Conservation (phyloP, 495 filamentous ascomycete species). For the Penicillium mononematosum region DNA sequence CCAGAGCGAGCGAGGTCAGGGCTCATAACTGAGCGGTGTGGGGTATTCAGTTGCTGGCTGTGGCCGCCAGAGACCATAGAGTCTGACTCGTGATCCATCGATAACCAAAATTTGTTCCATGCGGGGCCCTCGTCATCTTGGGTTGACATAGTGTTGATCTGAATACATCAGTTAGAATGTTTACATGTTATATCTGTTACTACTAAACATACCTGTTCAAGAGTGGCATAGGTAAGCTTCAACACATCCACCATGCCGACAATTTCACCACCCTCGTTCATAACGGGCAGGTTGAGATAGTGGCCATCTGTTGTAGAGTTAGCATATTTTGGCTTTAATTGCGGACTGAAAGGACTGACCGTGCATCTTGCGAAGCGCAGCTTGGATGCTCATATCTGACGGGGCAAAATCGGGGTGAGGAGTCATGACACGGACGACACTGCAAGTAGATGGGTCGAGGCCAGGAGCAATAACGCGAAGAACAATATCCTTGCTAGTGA, state of each 20-base stretch:
- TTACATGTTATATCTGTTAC: neutral
- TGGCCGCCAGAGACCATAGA: constrained; percentile 93
- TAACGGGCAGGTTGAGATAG: constrained; percentile 95
- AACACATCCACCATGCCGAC: constrained; percentile 99
- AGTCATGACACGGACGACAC: constrained; percentile 97
- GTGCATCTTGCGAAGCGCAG: constrained; percentile 97
- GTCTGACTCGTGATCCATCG: constrained; percentile 92
- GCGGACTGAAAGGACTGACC: constrained; percentile 53
- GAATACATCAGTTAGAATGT: constrained; percentile 4
- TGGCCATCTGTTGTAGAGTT: constrained; percentile 72
- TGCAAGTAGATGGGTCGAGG: constrained; percentile 90
- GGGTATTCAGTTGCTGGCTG: constrained; percentile 58
- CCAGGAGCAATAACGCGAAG: constrained; percentile 97
- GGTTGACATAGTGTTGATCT: constrained; percentile 76
- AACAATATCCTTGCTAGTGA: constrained; percentile 99
- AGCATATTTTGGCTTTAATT: constrained; percentile 14
- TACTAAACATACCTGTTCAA: constrained; percentile 78
- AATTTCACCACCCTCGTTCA: constrained; percentile 96
- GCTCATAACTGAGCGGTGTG: constrained; percentile 69
- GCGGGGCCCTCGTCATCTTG: constrained; percentile 90
- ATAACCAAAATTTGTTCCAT: constrained; percentile 99
- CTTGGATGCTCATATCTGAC: constrained; percentile 98
- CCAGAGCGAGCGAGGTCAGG: constrained; percentile 65
- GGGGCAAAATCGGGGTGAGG: constrained; percentile 98
- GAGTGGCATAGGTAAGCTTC: constrained; percentile 94